Evolutionary conservation across 441 rosid species (phyloP).

Genomic region (Kokia cookei): DNA sequence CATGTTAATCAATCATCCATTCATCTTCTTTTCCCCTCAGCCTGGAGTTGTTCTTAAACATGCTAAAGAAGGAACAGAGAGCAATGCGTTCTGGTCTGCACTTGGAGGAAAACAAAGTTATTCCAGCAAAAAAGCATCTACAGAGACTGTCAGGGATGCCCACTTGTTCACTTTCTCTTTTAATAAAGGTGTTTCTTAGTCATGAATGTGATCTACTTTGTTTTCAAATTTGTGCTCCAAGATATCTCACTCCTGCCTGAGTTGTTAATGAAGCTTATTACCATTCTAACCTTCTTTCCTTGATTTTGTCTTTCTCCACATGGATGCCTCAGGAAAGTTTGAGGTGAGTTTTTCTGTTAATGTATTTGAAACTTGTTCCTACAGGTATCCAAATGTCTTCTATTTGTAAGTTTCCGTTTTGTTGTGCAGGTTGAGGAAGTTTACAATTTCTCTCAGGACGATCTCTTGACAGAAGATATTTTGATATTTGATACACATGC

Average conservation of each 20-base stretch:
- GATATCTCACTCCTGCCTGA: slow-evolving; percentile 1
- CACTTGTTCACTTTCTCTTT: slow-evolving; percentile 71
- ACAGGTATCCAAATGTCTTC: slow-evolving; percentile 10
- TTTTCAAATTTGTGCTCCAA: neutral
- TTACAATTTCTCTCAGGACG: slow-evolving; percentile 90
- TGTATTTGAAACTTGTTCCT: slow-evolving; percentile 9
- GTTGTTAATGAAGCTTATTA: slow-evolving; percentile 16
- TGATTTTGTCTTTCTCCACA: slow-evolving; percentile 34
- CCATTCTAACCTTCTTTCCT: slow-evolving; percentile 40
- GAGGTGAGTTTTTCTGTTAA: slow-evolving; percentile 58
- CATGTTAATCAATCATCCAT: neutral
- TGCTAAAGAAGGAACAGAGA: slow-evolving; percentile 99
- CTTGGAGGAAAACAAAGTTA: slow-evolving; percentile 96
- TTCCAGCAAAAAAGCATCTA: slow-evolving; percentile 61
- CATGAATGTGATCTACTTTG: slow-evolving; percentile 7
- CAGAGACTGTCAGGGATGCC: slow-evolving; percentile 76
- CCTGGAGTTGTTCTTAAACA: slow-evolving; percentile 83
- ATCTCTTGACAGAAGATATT: slow-evolving; percentile 88
- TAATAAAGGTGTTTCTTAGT: slow-evolving; percentile 54
- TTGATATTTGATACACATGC: slow-evolving; percentile 91
- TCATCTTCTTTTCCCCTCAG: slow-evolving; percentile 28
- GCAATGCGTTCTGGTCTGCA: slow-evolving; percentile 91
- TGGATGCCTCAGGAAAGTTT: slow-evolving; percentile 75
- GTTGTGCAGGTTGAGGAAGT: slow-evolving; percentile 79
- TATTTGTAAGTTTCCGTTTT: slow-evolving; percentile 14